Evolutionary conservation across 495 filamentous ascomycete species (phyloP).

Genomic region (Aspergillus campestris): DNA sequence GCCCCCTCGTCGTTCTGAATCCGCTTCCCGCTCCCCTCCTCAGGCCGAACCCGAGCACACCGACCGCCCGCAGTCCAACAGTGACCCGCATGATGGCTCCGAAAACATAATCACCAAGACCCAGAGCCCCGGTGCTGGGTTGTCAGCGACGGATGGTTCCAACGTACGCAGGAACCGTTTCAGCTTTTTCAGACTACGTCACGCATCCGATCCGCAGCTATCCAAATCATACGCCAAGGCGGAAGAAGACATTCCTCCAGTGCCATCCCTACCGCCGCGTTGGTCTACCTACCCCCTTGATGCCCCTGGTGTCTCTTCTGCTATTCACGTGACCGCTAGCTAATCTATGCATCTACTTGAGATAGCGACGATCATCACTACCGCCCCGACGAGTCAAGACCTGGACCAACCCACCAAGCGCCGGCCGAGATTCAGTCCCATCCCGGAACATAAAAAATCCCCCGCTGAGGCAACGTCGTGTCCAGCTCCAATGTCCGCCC

Average conservation of each 20-base stretch:
- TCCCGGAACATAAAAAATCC: constrained; percentile 23
- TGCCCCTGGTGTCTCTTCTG: background rate
- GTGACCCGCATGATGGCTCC: constrained; percentile 8
- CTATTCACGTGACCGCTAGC: background rate
- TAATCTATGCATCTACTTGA: background rate
- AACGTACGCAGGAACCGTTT: constrained; percentile 54
- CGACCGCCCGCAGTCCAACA: constrained; percentile 4
- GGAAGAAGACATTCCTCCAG: constrained; percentile 53
- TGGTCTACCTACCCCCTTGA: constrained; percentile 27
- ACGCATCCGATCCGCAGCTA: constrained; percentile 90
- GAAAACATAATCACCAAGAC: constrained; percentile 10
- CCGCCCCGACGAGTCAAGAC: constrained; percentile 70
- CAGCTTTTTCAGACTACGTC: constrained; percentile 81
- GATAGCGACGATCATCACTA: constrained; percentile 83
- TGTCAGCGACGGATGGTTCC: constrained; percentile 17
- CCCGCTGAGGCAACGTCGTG: constrained; percentile 24
- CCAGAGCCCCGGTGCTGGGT: constrained; percentile 5
- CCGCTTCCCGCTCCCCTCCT: constrained; percentile 23
- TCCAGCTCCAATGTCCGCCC: constrained; percentile 11
- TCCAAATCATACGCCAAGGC: constrained; percentile 72
- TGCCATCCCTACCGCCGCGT: constrained; percentile 68
- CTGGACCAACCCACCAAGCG: constrained; percentile 44
- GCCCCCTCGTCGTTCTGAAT: constrained; percentile 31
- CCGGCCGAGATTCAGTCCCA: constrained; percentile 29
- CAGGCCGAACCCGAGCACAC: constrained; percentile 12